These are phyloP conservation scores for Ceriops decandra DNA, from an alignment of 345 rosid genomes.

Conservation along the genomic window DNA sequence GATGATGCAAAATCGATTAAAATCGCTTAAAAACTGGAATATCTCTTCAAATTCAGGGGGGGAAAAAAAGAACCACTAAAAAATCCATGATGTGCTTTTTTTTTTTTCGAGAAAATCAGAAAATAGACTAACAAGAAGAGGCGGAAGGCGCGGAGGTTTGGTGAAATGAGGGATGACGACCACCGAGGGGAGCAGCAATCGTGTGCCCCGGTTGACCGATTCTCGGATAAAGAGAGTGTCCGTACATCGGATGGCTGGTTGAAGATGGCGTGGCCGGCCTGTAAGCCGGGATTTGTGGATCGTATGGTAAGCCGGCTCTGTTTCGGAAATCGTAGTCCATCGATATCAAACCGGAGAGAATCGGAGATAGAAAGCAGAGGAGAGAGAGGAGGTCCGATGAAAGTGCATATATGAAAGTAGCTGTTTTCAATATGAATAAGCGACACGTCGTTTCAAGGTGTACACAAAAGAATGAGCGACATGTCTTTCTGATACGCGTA, in stretches of 20 bases:
- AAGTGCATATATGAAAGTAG: too few species aligned
- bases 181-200: conserved; percentile 39
- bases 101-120: neutral
- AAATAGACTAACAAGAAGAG: conserved; percentile 42
- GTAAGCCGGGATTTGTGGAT: conserved; percentile 36
- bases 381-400: too few species aligned
- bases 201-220: conserved; percentile 51
- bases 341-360: neutral
- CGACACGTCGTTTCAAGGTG: too few species aligned
- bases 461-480: too few species aligned
- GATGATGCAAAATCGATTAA: too few species aligned
- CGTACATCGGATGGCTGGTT: conserved; percentile 49
- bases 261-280: conserved; percentile 37
- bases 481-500: too few species aligned
- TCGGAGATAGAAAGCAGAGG: too few species aligned
- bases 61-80: too few species aligned
- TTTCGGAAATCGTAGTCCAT: conserved; percentile 59
- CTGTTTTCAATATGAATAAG: too few species aligned
- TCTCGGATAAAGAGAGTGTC: conserved; percentile 58
- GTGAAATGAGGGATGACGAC: conserved; percentile 36
- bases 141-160: conserved; percentile 37
- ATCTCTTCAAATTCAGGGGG: neutral
- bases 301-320: conserved; percentile 39
- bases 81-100: too few species aligned
- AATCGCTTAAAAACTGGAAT: too few species aligned